A percentile compares a stretch with the other conserved stretches of the same genome.
Conservation (phyloP, 352 stramenopile species). For the Phytophthora capsici region DNA sequence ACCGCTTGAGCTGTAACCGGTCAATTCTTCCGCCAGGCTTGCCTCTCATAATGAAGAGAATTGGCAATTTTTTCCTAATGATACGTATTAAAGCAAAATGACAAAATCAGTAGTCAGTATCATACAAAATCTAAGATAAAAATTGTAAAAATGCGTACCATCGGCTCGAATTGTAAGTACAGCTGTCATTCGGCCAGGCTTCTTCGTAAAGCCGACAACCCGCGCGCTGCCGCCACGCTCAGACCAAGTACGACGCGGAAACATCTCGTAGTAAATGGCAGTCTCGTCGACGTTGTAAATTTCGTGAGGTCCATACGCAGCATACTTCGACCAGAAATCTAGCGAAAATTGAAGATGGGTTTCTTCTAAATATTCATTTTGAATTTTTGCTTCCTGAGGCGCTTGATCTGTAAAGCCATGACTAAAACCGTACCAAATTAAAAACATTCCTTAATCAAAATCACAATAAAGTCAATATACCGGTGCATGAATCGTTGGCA, state of each 20-base stretch:
- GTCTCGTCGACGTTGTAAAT: neutral
- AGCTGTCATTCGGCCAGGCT: neutral
- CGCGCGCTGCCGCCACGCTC: neutral
- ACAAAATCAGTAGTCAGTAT: neutral
- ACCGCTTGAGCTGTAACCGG: neutral
- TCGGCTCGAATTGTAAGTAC: neutral
- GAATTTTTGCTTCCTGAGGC: neutral
- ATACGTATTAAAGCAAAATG: neutral
- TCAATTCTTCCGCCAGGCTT: slow-evolving; percentile 1
- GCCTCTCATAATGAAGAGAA: slow-evolving; percentile 3
- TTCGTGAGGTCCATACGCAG: neutral
- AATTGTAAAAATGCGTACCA: no score
- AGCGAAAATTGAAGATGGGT: neutral
- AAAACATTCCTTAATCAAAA: no score
- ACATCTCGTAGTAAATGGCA: neutral
- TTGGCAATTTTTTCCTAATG: neutral
- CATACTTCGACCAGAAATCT: neutral
- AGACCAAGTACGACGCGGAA: neutral
- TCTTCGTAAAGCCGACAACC: neutral
- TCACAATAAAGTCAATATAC: no score
- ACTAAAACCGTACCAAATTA: neutral
- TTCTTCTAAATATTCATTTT: neutral
- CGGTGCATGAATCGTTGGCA: no score
- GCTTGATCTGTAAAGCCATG: neutral
- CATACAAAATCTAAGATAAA: neutral